Conservation (phyloP, 306 rosid species). For the Canavalia gladiata region DNA sequence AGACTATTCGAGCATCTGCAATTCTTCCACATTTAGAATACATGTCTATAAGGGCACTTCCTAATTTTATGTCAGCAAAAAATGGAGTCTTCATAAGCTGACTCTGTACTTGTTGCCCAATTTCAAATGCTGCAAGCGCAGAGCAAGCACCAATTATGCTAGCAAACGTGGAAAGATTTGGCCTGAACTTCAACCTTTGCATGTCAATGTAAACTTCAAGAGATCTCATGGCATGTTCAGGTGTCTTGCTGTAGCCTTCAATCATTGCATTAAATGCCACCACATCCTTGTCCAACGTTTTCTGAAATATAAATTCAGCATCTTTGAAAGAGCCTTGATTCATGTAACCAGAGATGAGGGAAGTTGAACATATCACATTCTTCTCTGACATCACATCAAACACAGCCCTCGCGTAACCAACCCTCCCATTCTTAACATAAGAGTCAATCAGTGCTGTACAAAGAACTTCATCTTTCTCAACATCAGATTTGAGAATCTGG, state of each 20-base stretch:
- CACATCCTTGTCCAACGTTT: conserved; percentile 70
- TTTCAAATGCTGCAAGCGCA: conserved; percentile 67
- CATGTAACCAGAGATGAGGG: conserved; percentile 93
- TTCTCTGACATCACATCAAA: conserved; percentile 77
- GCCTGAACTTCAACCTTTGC: conserved; percentile 73
- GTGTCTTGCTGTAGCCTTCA: conserved; percentile 87
- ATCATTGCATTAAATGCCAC: conserved; percentile 95
- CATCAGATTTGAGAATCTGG: conserved; percentile 69
- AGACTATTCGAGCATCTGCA: conserved; percentile 70
- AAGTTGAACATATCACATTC: conserved; percentile 78
- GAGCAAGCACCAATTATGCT: conserved; percentile 92
- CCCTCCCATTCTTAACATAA: conserved; percentile 71
- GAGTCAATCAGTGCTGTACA: conserved; percentile 81
- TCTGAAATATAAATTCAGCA: conserved; percentile 74
- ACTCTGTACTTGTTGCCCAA: conserved; percentile 78
- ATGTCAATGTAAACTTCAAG: conserved; percentile 76
- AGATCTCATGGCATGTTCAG: conserved; percentile 68
- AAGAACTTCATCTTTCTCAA: conserved; percentile 77
- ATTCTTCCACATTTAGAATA: conserved; percentile 85
- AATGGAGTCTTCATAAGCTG: conserved; percentile 77
- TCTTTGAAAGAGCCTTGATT: conserved; percentile 65
- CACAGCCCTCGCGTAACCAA: conserved; percentile 71
- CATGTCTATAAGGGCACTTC: conserved; percentile 91
- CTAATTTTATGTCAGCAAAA: conserved; percentile 66
- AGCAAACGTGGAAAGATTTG: conserved; percentile 91